Conservation (phyloP, 495 filamentous ascomycete species). For the Penicillium paxilli region DNA sequence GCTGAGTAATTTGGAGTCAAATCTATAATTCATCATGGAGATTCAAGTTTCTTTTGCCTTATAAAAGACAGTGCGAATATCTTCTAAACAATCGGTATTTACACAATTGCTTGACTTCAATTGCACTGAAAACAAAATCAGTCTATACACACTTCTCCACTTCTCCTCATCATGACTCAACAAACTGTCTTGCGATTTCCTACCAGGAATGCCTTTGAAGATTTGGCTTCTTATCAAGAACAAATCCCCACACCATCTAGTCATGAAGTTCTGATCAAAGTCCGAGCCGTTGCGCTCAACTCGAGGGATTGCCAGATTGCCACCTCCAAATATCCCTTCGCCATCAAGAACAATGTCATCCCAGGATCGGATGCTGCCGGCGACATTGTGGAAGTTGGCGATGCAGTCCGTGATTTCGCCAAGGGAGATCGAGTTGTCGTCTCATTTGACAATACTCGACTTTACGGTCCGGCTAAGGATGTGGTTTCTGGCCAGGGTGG, state of each 20-base stretch:
- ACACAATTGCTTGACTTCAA: no score
- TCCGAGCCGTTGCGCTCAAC: constrained; percentile 48
- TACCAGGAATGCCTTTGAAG: constrained; percentile 1
- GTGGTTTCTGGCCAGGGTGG: constrained; percentile 60
- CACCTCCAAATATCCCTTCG: constrained; percentile 56
- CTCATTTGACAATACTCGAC: constrained; percentile 68
- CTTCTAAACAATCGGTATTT: no score
- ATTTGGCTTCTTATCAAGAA: constrained; percentile 3
- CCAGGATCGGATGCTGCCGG: constrained; percentile 72
- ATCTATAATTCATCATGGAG: no score
- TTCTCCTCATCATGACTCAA: background rate
- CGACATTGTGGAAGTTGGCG: constrained; percentile 61
- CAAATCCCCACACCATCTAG: constrained; percentile 27
- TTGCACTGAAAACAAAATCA: background rate
- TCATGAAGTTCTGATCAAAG: constrained; percentile 50
- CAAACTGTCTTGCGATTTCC: constrained; percentile 17
- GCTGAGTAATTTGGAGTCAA: background rate
- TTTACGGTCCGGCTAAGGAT: constrained; percentile 46
- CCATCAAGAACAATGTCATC: constrained; percentile 53
- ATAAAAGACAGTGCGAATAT: background rate
- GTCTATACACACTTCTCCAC: background rate
- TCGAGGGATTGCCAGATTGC: constrained; percentile 47
- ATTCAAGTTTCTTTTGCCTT: no score
- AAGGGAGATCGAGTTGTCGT: constrained; percentile 65
- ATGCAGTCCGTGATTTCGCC: constrained; percentile 57